These are phyloP conservation scores for Ceratonia siliqua DNA, from an alignment of 306 rosid genomes.

Conservation along the genomic window DNA sequence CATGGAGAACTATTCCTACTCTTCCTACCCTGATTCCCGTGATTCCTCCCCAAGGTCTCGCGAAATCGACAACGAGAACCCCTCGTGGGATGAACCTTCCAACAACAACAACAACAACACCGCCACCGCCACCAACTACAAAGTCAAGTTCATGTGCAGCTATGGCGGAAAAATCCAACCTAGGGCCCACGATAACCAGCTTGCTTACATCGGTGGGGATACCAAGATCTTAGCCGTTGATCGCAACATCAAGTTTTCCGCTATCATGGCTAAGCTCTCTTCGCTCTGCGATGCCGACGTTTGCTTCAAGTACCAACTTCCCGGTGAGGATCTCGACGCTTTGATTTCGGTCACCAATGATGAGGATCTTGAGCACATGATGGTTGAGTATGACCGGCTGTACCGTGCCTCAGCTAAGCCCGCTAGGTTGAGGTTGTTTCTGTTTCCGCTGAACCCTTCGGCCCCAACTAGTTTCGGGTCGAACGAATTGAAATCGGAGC, in stretches of 20 bases:
- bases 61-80: slow-evolving; percentile 55
- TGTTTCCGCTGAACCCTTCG: slow-evolving; percentile 49
- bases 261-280: slow-evolving; percentile 54
- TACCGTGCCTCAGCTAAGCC: slow-evolving; percentile 68
- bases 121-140: slow-evolving; percentile 20
- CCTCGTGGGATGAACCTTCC: slow-evolving; percentile 59
- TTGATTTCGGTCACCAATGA: slow-evolving; percentile 83
- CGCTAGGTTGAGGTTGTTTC: slow-evolving; percentile 68
- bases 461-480: slow-evolving; percentile 34
- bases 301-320: slow-evolving; percentile 85
- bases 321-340: slow-evolving; percentile 90
- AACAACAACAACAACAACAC: neutral
- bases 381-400: slow-evolving; percentile 83
- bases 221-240: slow-evolving; percentile 85
- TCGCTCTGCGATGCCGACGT: slow-evolving; percentile 46
- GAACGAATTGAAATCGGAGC: slow-evolving; percentile 52
- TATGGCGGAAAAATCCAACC: slow-evolving; percentile 89
- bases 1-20: slow-evolving; percentile 69
- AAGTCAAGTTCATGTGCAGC: slow-evolving; percentile 80
- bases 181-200: slow-evolving; percentile 67
- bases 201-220: slow-evolving; percentile 81
- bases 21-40: slow-evolving; percentile 67
- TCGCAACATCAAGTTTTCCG: slow-evolving; percentile 56
- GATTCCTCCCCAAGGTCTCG: slow-evolving; percentile 83
- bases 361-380: slow-evolving; percentile 84